Evolutionary conservation across 495 filamentous ascomycete species (phyloP), one percentile per base, ranked within the genome.

Genomic region (Trichoderma erinaceum): DNA sequence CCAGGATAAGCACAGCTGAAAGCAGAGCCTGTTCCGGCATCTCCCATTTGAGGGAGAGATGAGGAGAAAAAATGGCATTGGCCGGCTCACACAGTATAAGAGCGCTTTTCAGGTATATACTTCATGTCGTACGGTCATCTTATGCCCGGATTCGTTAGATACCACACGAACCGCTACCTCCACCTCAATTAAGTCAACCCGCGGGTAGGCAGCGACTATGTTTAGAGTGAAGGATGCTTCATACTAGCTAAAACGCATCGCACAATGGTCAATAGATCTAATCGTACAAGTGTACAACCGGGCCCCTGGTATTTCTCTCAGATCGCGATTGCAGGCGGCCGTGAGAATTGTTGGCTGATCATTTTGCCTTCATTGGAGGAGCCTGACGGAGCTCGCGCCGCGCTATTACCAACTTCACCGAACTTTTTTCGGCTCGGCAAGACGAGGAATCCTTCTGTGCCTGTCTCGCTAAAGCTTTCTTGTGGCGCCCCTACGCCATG

Each of bases 1-100:
- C 48, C 21, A 21, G 48, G 48, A n/a, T 52, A 52, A 52, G 48
- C 50, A 21, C 50, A 61, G 56, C 56, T 61, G 56, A 61, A 13
- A 11, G 56, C 18, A 56, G 13, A 29, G 27, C 11, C 48, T 52
- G 48, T 11, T 25, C n/a, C 48, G 1, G n/a, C 21, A 2, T 48
- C 15, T n/a, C 15, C n/a, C 44, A 16, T 0, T 18, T n/a, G 4
- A 12, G 44, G 13, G 44, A n/a, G 15, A 18, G 48, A 52, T 21
- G 21, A 52, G 48, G n/a, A 52, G 48, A n/a, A 2, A 21, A 0
- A n/a, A 21, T 1, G 21, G 21, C 48, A 52, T 23, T 10, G 21
- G 35, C 35, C 1, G 21, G 35, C 35, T 38, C 35, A 38, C 35
- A 38, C 35, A 38, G 35, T 38, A 38, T 38, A 6, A 3, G 35